Base-by-base conservation (phyloP, 441 rosid genomes). In the Biscutella laevigata region DNA sequence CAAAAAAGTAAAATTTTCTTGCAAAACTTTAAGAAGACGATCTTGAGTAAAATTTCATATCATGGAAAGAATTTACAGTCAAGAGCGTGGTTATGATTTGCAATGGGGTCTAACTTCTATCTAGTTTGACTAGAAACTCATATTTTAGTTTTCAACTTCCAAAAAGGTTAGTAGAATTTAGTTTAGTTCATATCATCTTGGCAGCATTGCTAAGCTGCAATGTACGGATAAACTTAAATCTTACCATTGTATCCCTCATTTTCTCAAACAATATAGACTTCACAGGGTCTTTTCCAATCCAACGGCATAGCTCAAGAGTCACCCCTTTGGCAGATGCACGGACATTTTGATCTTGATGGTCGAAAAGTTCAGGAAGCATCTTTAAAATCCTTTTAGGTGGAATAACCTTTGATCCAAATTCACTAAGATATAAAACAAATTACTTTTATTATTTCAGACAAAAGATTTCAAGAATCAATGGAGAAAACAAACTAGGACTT, bases 211-310 rank as follows among this genome's bases (percentile, higher is more conserved):
- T 40, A 33, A 39, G 56, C 43, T 53, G 39, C 52, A 47, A 60
- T 49, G 14, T 40, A 27, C 17, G 7, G 25, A 54, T 35, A 35
- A 60, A 34, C 29, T 53, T 35, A 42, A 54, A 16, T 11, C 60
- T 44, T 94, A 94, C 99, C 99, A 94, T 94, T 11, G 99, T 88
- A 53, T 94, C 99, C 64, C 99, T 82, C 98, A 94, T 94, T 75
- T 94, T 94, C 80, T 94, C 99, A 71, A 94, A 85, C 74, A 94
- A 73, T 60, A 94, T 84, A 44, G 96, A 87, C 63, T 94, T 94
- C 12, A 94, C 94, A 65, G 97, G 95, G 40, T 94, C 99, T 72
- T 87, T 94, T 55, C 99, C 99, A 71, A 94, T 89, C 99, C 99
- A 94, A 30, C 97, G 97, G 63, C 99, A 94, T 61, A 94, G 97